phyloP scores from a whole-genome alignment of 805 yeast genomes.

The Ogataea nakhonphanomensis region DNA sequence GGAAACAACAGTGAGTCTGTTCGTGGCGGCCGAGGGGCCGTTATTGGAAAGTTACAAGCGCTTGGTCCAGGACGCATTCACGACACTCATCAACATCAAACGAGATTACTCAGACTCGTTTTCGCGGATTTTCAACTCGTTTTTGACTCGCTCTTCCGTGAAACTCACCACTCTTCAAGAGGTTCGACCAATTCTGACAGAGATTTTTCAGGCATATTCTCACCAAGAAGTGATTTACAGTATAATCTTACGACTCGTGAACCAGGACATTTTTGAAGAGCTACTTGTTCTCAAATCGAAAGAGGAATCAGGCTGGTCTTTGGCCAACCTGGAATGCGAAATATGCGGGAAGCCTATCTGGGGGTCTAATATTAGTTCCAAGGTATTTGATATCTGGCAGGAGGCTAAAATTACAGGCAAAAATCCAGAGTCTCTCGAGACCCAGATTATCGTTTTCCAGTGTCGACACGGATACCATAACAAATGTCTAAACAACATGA shows the following conservation, averaged over 20 bases:
- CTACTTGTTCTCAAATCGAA: slow-evolving; percentile 40
- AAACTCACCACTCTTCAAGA: slow-evolving; percentile 54
- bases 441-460: slow-evolving; percentile 50
- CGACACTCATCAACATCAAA: slow-evolving; percentile 35
- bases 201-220: slow-evolving; percentile 59
- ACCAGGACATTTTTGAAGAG: slow-evolving; percentile 50
- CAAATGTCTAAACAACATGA: slow-evolving; percentile 51
- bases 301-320: slow-evolving; percentile 61
- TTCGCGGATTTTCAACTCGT: slow-evolving; percentile 50
- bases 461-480: slow-evolving; percentile 68
- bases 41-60: slow-evolving; percentile 35
- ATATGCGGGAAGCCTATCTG: slow-evolving; percentile 72
- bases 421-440: slow-evolving; percentile 11
- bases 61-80: slow-evolving; percentile 40
- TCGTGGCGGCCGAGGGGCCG: slow-evolving; percentile 28
- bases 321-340: slow-evolving; percentile 55
- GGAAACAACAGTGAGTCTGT: slow-evolving; percentile 36
- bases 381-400: slow-evolving; percentile 58
- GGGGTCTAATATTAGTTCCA: slow-evolving; percentile 58
- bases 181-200: slow-evolving; percentile 55
- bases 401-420: slow-evolving; percentile 25
- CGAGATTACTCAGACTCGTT: slow-evolving; percentile 39
- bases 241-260: slow-evolving; percentile 51
- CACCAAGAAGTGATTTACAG: slow-evolving; percentile 58
- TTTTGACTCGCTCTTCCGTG: slow-evolving; percentile 48